Evolutionary conservation across 345 rosid species (phyloP).

Genomic region (Hevea brasiliensis): DNA sequence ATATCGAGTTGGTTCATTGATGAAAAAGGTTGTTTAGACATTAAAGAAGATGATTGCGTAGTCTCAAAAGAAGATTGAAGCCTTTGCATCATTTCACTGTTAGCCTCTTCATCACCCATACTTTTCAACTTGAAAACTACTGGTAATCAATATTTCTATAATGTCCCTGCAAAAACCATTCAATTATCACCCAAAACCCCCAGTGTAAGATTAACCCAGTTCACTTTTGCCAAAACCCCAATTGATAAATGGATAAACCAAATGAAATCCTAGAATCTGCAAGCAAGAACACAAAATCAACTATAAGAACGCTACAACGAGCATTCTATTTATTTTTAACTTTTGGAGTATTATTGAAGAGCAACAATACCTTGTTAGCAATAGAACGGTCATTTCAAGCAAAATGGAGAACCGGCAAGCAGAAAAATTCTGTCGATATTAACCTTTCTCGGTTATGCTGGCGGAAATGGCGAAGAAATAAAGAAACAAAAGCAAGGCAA

Average conservation of each 20-base stretch:
- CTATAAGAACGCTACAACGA: too few relatives aligned
- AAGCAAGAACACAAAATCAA: neutral
- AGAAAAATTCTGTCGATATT: neutral
- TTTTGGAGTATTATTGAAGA: neutral
- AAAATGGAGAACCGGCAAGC: neutral
- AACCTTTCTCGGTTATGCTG: neutral
- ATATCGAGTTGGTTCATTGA: constrained; percentile 55
- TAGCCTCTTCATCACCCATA: constrained; percentile 74
- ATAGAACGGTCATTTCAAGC: constrained; percentile 6
- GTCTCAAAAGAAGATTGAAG: constrained; percentile 61
- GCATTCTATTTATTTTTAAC: neutral
- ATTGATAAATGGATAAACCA: constrained; percentile 16
- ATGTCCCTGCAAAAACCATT: constrained; percentile 1
- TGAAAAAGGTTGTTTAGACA: constrained; percentile 45
- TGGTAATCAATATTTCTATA: constrained; percentile 1
- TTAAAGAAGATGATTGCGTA: constrained; percentile 40
- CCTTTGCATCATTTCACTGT: constrained; percentile 68
- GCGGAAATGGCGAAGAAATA: constrained; percentile 27
- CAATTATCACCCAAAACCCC: neutral
- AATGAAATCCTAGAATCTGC: constrained; percentile 29
- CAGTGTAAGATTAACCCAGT: too few relatives aligned
- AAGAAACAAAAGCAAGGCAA: neutral
- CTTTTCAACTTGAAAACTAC: neutral
- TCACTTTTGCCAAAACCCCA: neutral
- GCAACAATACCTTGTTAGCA: constrained; percentile 15